Conservation (phyloP, 495 filamentous ascomycete genomes). For the Xylaria nigripes region DNA sequence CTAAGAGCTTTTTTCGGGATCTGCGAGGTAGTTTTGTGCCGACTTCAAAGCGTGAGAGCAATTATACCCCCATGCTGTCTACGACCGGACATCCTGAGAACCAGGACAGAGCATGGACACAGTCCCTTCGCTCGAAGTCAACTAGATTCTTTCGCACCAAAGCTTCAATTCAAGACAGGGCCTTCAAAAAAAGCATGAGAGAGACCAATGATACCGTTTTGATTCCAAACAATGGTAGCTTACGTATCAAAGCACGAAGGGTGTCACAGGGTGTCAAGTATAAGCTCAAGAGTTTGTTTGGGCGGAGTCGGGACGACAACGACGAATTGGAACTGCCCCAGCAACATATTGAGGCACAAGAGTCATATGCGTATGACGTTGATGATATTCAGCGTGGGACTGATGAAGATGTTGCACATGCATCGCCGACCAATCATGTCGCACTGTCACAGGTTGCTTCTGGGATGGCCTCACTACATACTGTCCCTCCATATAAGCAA, state of each 20-base stretch:
- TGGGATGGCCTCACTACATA: constrained; percentile 33
- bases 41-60: constrained; percentile 15
- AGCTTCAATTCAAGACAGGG: constrained; percentile 40
- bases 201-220: constrained; percentile 19
- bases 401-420: constrained; percentile 16
- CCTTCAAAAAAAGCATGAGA: constrained; percentile 29
- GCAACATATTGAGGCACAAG: constrained; percentile 45
- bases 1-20: constrained; percentile 54
- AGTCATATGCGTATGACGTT: constrained; percentile 35
- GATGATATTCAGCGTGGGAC: constrained; percentile 13
- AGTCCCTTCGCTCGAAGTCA: constrained; percentile 31
- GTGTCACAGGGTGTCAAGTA: constrained; percentile 55
- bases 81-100: neutral
- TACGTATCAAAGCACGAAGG: constrained; percentile 49
- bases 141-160: constrained; percentile 42
- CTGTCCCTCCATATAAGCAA: constrained; percentile 30
- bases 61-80: neutral
- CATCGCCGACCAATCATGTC: constrained; percentile 24
- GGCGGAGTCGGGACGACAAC: constrained; percentile 35
- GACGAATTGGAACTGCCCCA: constrained; percentile 33
- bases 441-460: constrained; percentile 35
- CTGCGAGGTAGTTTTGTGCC: constrained; percentile 19
- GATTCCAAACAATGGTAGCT: constrained; percentile 24
- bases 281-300: constrained; percentile 53
- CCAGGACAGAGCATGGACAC: neutral